Evolutionary conservation across 2,329 filamentous ascomycete genomes (phyloP), one percentile per base, ranked within the genome.

Genomic region (Boeremia exigua): DNA sequence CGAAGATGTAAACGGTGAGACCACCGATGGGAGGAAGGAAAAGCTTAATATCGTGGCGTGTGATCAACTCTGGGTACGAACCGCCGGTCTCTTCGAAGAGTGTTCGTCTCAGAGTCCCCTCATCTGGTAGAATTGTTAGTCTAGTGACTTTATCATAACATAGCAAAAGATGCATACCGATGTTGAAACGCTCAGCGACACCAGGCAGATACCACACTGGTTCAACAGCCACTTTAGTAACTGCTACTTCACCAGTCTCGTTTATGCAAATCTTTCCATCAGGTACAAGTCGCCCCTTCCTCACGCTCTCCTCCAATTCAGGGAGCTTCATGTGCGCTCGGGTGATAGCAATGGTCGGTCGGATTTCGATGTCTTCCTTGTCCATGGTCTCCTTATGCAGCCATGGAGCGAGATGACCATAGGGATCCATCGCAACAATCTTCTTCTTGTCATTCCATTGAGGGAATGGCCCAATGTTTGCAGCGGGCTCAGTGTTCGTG

Each of bases 381-480:
- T 90, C 82, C 67, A 95, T 92, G 40, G 86, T 83, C 59, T 94
- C 87, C 61, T 89, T 90, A 79, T 89, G 96, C 36, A 96, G 78
- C 88, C 89, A 93, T 8, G 91, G 91, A 8, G 89, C 85, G 57
- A 96, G 80, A 78, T 98, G 95, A 6, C 95, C 94, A 75, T 89
- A 91, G 0, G 94, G 94, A 72, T 98, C 95, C 92, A 99, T 96
- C 15, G 94, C 91, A 12, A 98, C 94, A 60, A 99, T 98, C 81
- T 97, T 98, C 76, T 91, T 92, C 69, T 85, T 86, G 72, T 96
- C 91, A 25, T 84, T 85, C 94, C 94, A 99, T 77, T 95, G 87
- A 7, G 91, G 88, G 67, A 96, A 96, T 7, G 91, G 92, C 0
- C 92, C 92, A 71, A 98, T 91, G 48, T 88, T 86, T 19, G 87